phyloP scores from a whole-genome alignment of 345 rosid species.

The Lumnitzera littorea region DNA sequence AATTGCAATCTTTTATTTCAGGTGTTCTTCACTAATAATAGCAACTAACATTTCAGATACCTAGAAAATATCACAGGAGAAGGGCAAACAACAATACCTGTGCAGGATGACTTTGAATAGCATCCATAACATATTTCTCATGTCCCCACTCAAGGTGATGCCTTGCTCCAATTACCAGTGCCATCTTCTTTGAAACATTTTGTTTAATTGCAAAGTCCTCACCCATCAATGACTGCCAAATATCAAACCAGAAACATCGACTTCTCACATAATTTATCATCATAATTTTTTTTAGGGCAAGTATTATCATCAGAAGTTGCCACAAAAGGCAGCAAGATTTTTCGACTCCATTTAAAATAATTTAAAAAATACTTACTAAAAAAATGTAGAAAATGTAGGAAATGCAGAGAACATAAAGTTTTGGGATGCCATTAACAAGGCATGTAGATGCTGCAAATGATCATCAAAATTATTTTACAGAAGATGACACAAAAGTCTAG shows the following conservation, averaged over 20 bases:
- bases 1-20: too few species aligned
- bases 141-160: conserved; percentile 88
- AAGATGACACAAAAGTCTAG: too few species aligned
- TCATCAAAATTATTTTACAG: too few species aligned
- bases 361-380: too few species aligned
- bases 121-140: conserved; percentile 86
- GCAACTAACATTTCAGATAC: background rate
- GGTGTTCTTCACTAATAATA: background rate
- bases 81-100: conserved; percentile 45
- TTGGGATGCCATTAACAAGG: too few species aligned
- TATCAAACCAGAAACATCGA: conserved; percentile 11
- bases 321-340: background rate
- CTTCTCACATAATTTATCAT: conserved; percentile 2
- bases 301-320: background rate
- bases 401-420: too few species aligned
- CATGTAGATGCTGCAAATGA: too few species aligned
- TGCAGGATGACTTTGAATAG: conserved; percentile 87
- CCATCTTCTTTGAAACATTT: conserved; percentile 68
- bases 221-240: conserved; percentile 62
- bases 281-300: background rate
- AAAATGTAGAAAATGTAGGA: too few species aligned
- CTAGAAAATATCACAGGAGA: conserved; percentile 2
- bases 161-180: conserved; percentile 84
- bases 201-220: conserved; percentile 52
- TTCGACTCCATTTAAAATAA: too few species aligned